Evolutionary conservation across 495 filamentous ascomycete species (phyloP).

Genomic region (Aspergillus wentii): DNA sequence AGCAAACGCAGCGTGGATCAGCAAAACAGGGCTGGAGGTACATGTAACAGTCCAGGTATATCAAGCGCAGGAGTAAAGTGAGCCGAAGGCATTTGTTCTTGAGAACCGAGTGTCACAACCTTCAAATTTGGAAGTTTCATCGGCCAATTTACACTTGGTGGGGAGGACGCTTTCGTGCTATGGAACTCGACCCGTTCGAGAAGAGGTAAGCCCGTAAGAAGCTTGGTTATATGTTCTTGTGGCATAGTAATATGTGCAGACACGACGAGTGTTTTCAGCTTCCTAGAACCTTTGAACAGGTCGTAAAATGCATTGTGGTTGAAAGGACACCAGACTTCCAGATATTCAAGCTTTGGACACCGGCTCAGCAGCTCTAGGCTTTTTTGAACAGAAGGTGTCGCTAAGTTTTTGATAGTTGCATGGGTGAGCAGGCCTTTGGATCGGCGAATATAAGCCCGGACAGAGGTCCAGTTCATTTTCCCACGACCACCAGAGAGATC

Average conservation of each 20-base stretch:
- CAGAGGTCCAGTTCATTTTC: constrained; percentile 32
- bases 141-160: constrained; percentile 19
- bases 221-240: constrained; percentile 25
- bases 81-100: not conserved
- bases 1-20: not conserved
- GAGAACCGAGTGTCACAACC: constrained; percentile 24
- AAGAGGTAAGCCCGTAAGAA: constrained; percentile 32
- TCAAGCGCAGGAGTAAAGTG: constrained; percentile 10
- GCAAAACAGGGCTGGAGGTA: not conserved
- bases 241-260: constrained; percentile 27
- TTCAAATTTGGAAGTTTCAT: constrained; percentile 29
- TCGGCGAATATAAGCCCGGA: constrained; percentile 39
- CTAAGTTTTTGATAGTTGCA: constrained; percentile 31
- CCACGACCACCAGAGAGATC: constrained; percentile 42
- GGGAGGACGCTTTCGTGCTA: constrained; percentile 15
- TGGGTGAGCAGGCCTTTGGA: constrained; percentile 35
- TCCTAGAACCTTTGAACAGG: constrained; percentile 27
- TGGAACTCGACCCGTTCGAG: constrained; percentile 39
- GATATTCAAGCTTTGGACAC: constrained; percentile 32
- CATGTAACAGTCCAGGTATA: constrained; percentile 13
- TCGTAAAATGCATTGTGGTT: constrained; percentile 19
- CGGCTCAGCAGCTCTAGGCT: constrained; percentile 30
- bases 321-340: constrained; percentile 23
- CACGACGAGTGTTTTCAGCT: constrained; percentile 38
- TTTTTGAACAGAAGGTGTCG: constrained; percentile 16